Evolutionary conservation across 2,329 filamentous ascomycete genomes (phyloP), one percentile per base, ranked within the genome.

Genomic region (Xylaria arbuscula): DNA sequence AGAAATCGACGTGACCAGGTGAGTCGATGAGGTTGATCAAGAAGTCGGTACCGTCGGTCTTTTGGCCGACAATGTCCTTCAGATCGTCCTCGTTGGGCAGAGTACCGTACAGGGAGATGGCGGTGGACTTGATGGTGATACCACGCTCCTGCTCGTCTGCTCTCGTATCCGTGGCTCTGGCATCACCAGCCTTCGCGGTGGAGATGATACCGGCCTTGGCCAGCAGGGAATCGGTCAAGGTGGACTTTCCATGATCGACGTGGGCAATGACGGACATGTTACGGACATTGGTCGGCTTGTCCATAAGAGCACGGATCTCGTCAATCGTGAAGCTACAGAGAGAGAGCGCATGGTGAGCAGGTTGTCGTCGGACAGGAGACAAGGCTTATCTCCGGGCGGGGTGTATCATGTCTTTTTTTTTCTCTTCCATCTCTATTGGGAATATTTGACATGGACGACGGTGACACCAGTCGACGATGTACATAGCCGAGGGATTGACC

Each of bases 261-360:
- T 99, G 96, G 84, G 96, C 96, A 93, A 98, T 98, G 84, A 99
- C 96, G 87, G 94, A 98, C 95, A 98, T 98, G 91, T 98, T 98
- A 85, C 88, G 87, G 83, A 91, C 88, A 83, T 91, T 91, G 81
- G 83, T 87, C 77, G 92, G 90, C 86, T 86, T 86, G 87, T 90
- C 89, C 90, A 92, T 92, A 82, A 92, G 84, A 79, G 72, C 77
- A 84, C 91, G 90, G 84, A 94, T 92, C 90, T 93, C 94, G 83
- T 98, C 95, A 86, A 98, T 91, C 81, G 96, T 98, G 91, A 98
- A 98, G 91, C 94, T 98, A 81, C 82, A 77, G 72, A 74, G 72
- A 9, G 73, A 76, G 73, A 70, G 75, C 76, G 38, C 77, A 83
- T 70, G n/a, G 61, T 92, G 83, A 91, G 87, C 79, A 79, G 67